A percentile compares a stretch with the other conserved stretches of the same genome.
phyloP scores from a whole-genome alignment of 768 basidiomycete genomes.

The Leccinum rimulosum region DNA sequence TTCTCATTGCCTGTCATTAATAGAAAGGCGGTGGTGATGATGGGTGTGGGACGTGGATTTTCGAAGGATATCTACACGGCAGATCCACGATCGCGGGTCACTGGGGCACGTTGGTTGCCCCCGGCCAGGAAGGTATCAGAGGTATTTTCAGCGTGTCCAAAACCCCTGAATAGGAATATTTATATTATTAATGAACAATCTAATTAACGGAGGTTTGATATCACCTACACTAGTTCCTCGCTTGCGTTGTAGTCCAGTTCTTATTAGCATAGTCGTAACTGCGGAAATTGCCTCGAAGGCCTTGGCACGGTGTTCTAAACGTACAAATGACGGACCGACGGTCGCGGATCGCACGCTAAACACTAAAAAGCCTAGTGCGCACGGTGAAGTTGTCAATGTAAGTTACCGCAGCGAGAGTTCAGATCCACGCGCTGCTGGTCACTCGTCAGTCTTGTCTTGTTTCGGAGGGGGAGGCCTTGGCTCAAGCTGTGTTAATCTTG shows the following conservation, averaged over 20 bases:
- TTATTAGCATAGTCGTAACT: slow-evolving; percentile 19
- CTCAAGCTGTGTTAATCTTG: slow-evolving; percentile 11
- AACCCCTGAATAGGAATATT: slow-evolving; percentile 29
- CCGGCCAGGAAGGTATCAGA: slow-evolving; percentile 35
- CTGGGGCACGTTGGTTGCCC: slow-evolving; percentile 42
- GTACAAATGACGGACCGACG: background rate
- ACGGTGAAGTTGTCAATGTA: background rate
- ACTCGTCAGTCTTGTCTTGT: background rate
- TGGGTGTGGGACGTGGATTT: slow-evolving; percentile 50
- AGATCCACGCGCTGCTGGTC: background rate
- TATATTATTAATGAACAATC: slow-evolving; percentile 25
- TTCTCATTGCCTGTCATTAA: slow-evolving; percentile 5
- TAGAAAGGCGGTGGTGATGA: slow-evolving; percentile 43
- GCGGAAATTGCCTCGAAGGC: slow-evolving; percentile 21
- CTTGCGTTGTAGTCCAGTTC: background rate
- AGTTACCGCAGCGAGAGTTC: background rate
- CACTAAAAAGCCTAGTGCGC: slow-evolving; percentile 4
- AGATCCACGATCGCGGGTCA: slow-evolving; percentile 51
- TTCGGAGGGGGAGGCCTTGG: background rate
- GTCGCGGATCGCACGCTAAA: slow-evolving; percentile 14
- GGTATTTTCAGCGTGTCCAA: slow-evolving; percentile 62
- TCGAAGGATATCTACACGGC: slow-evolving; percentile 53
- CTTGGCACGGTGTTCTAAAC: slow-evolving; percentile 16
- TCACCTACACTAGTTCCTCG: background rate
- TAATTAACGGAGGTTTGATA: slow-evolving; percentile 27